Evolutionary conservation across 2,329 filamentous ascomycete genomes (phyloP), one percentile per base, ranked within the genome.

Genomic region (Trichothecium roseum): DNA sequence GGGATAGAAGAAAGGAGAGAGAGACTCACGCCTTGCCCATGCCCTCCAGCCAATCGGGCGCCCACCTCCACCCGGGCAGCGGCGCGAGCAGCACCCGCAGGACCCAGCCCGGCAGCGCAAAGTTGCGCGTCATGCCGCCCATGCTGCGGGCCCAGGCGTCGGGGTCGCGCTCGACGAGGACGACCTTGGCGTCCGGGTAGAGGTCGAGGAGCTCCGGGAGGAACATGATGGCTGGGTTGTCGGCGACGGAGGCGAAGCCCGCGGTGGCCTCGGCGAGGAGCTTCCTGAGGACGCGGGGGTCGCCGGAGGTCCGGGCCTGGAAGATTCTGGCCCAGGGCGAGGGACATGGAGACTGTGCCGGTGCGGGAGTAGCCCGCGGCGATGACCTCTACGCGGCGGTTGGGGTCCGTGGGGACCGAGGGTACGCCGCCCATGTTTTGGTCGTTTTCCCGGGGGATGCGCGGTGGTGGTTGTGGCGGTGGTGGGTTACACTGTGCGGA

Each of bases 311-410:
- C 42, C 16, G n/a, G 28, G 28, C n/a, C 3, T n/a, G 28, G 6
- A 6, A 29, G 28, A n/a, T 8, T 6, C n/a, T 14, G 49, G 40
- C 24, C 57, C 8, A 72, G 50, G 2, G 68, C 68, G 28, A 60
- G 44, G 24, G 60, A 61, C 53, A 69, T 65, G 17, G 69, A 69
- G 8, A 67, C 54, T 1, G 66, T 71, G 12, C 67, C 68, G 2
- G 67, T 71, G 27, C 68, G 57, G 12, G 66, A 54, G 40, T 57
- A 59, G 30, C 59, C 57, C 5, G 60, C 61, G 16, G 56, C 58
- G 37, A 66, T 65, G 37, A 65, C 62, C 42, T 62, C 50, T 35
- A 67, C 43, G 31, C 34, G 45, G 32, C 47, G 45, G 13, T 45
- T 48, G 31, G 40, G 48, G 36, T 59, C 53, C 8, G 45, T 47